phyloP scores from a whole-genome alignment of 495 filamentous ascomycete species.

The Penicillium arizonense region DNA sequence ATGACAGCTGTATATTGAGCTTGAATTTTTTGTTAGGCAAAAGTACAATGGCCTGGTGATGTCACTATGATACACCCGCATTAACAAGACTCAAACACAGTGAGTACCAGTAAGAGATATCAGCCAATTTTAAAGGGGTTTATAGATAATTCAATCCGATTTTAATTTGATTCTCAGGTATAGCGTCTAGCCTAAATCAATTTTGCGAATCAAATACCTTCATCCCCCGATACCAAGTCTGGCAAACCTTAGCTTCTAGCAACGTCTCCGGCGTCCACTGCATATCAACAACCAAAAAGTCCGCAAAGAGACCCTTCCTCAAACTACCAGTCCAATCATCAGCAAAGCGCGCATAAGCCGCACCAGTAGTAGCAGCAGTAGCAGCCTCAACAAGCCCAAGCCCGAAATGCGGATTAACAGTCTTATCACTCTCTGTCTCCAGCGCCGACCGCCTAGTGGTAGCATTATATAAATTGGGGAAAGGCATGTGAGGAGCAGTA shows the following conservation, averaged over 20 bases:
- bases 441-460: slow-evolving; percentile 56
- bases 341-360: slow-evolving; percentile 58
- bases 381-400: slow-evolving; percentile 52
- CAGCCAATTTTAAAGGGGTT: not conserved
- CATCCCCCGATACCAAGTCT: slow-evolving; percentile 58
- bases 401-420: slow-evolving; percentile 53
- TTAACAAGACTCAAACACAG: not conserved
- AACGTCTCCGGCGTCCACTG: slow-evolving; percentile 52
- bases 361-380: slow-evolving; percentile 53
- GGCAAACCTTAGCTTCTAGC: slow-evolving; percentile 45
- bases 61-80: slow-evolving; percentile 19
- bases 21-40: not conserved
- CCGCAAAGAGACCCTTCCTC: slow-evolving; percentile 48
- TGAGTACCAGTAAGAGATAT: not conserved
- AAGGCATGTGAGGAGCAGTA: slow-evolving; percentile 53
- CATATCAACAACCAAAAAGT: slow-evolving; percentile 60
- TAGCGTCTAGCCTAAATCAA: not conserved
- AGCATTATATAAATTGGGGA: slow-evolving; percentile 57
- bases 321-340: slow-evolving; percentile 54
- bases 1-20: no score
- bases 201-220: slow-evolving; percentile 23
- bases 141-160: not conserved
- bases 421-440: slow-evolving; percentile 42
- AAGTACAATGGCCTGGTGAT: slow-evolving; percentile 9
- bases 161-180: not conserved